Base-by-base conservation (phyloP, 148 eudicot species). In the Talinum fruticosum region DNA sequence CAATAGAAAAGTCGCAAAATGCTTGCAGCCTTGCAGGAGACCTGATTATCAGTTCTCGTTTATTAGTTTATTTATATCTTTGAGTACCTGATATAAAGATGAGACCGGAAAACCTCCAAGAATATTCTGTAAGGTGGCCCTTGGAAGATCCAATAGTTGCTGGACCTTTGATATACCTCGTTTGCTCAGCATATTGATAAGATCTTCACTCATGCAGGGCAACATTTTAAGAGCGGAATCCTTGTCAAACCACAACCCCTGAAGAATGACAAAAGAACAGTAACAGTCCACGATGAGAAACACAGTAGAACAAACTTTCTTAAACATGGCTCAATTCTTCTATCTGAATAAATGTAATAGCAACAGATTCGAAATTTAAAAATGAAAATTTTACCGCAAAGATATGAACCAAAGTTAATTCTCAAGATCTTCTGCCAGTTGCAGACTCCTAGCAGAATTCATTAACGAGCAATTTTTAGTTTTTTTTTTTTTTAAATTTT, bases 231-330 rank as follows among this genome's bases (percentile, higher is more conserved):
- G 81, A 79, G 91, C 76, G 57, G 92, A 86, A 83, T 87, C 88
- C 65, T 81, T 79, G 83, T 84, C 92, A 77, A 82, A 85, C 99
- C 99, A 95, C 76, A 95, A 78, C 61, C 96, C 99, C 99, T 95
- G 88, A 62, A 70, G 74, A 53, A 72, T 73, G 32, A 57, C 5
- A 33, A 14, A 69, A 23, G 33, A 34, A 35, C 41, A 53, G 12
- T 18, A 18, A 0, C n/a, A 69, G 23, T 30, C 10, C 10, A 34
- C 33, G 2, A 29, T 41, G 44, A 13, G 49, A 35, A 47, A 32
- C 34, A 19, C 70, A 54, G 36, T n/a, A 19, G 45, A 69, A 36
- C 28, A 75, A 33, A 75, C 34, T n/a, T n/a, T n/a, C n/a, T n/a
- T 62, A 12, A 79, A 35, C 72, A 35, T 68, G 36, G 8, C 29